Conservation (phyloP, 129 eudicot genomes). For the Flaveria brownii region DNA sequence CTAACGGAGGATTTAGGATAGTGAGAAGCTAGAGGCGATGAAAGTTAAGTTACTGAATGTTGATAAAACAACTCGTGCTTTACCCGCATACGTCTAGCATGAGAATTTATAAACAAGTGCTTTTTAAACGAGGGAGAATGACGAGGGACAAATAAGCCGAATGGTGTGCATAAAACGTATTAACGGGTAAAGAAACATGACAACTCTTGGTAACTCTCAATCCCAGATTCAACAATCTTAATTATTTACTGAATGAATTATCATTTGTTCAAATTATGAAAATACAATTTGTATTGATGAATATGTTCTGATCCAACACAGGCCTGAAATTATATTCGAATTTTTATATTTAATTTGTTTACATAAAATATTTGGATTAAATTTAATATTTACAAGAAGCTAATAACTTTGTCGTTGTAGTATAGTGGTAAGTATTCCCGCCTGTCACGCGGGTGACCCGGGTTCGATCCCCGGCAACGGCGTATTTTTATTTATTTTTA, state of each 20-base stretch:
- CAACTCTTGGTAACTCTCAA: neutral
- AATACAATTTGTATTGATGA: no score
- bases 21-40: no score
- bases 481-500: neutral
- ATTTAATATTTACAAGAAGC: no score
- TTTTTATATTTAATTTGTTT: no score
- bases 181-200: neutral
- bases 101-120: neutral
- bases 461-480: constrained; percentile 98
- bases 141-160: neutral
- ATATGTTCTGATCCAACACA: neutral
- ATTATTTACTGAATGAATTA: neutral
- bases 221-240: neutral
- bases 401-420: constrained; percentile 63
- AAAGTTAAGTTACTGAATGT: no score
- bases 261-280: no score
- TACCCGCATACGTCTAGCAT: no score
- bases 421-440: constrained; percentile 91
- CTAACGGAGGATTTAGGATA: no score
- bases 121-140: neutral
- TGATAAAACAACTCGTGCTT: no score
- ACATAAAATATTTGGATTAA: no score
- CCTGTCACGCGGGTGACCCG: constrained; percentile 99
- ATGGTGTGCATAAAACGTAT: neutral
- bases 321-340: neutral